phyloP scores from a whole-genome alignment of 2,329 filamentous ascomycete genomes.

The Colletotrichum noveboracense region DNA sequence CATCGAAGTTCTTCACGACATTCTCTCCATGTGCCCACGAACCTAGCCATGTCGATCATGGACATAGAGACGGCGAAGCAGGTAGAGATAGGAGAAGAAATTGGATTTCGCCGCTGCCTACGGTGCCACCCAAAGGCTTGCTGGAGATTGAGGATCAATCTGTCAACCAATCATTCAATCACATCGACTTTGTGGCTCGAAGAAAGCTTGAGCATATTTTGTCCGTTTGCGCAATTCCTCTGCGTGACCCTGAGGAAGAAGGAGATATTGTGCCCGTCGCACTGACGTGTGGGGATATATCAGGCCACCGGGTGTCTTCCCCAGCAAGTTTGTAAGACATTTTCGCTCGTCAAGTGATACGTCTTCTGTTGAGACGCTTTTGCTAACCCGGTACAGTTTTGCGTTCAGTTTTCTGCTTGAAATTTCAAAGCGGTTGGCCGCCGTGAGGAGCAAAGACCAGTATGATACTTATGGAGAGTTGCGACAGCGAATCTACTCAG shows the following conservation, averaged over 20 bases:
- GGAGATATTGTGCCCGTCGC: not conserved
- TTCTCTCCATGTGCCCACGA: no score
- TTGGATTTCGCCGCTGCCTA: no score
- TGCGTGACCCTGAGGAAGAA: not conserved
- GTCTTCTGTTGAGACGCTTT: no score
- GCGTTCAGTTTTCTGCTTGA: not conserved
- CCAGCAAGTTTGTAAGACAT: not conserved
- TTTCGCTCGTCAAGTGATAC: no score
- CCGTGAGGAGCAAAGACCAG: accelerated
- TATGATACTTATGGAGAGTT: not conserved
- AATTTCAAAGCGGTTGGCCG: not conserved
- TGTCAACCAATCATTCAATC: accelerated
- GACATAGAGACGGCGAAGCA: no score
- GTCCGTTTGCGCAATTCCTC: not conserved
- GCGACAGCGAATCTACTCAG: not conserved
- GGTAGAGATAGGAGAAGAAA: no score
- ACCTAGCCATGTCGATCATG: no score
- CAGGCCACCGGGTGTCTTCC: not conserved
- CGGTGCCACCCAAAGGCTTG: no score
- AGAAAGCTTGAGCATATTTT: not conserved
- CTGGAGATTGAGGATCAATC: no score
- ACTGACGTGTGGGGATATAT: not conserved
- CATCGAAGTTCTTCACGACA: not conserved
- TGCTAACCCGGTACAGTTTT: not conserved
- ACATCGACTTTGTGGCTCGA: not conserved